phyloP scores from a whole-genome alignment of 2,329 filamentous ascomycete species.

The Hymenoscyphus salicellus region DNA sequence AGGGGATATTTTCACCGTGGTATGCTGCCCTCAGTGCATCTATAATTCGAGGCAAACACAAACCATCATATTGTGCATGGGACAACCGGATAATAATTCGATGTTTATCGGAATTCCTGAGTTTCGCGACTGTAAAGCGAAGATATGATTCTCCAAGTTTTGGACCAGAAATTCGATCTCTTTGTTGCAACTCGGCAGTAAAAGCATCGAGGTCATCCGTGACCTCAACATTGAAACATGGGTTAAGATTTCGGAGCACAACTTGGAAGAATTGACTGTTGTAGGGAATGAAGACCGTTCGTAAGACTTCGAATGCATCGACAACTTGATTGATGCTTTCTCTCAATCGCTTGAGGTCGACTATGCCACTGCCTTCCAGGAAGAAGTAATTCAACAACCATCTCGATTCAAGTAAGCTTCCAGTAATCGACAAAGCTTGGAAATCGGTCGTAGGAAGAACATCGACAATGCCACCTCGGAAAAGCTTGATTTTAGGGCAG shows the following conservation, averaged over 20 bases:
- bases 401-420: slow-evolving; percentile 16
- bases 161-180: slow-evolving; percentile 1
- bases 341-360: slow-evolving; percentile 23
- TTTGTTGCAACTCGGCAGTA: slow-evolving; percentile 2
- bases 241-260: slow-evolving; percentile 12
- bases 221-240: slow-evolving; percentile 11
- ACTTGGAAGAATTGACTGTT: slow-evolving; percentile 19
- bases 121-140: slow-evolving; percentile 5
- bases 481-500: slow-evolving; percentile 14
- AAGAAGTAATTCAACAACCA: slow-evolving; percentile 23
- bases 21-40: slow-evolving; percentile 9
- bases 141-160: slow-evolving; percentile 7
- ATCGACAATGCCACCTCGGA: slow-evolving; percentile 15
- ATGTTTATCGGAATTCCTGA: slow-evolving; percentile 22
- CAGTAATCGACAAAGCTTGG: slow-evolving; percentile 14
- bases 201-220: slow-evolving; percentile 9
- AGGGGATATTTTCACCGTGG: slow-evolving; percentile 8
- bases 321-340: slow-evolving; percentile 31
- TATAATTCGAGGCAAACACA: slow-evolving; percentile 14
- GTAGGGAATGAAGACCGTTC: slow-evolving; percentile 34
- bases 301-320: slow-evolving; percentile 31
- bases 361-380: slow-evolving; percentile 14
- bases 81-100: slow-evolving; percentile 45
- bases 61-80: slow-evolving; percentile 51
- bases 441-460: slow-evolving; percentile 17